phyloP scores from a whole-genome alignment of 2,329 filamentous ascomycete species.

The Monascus ruber region DNA sequence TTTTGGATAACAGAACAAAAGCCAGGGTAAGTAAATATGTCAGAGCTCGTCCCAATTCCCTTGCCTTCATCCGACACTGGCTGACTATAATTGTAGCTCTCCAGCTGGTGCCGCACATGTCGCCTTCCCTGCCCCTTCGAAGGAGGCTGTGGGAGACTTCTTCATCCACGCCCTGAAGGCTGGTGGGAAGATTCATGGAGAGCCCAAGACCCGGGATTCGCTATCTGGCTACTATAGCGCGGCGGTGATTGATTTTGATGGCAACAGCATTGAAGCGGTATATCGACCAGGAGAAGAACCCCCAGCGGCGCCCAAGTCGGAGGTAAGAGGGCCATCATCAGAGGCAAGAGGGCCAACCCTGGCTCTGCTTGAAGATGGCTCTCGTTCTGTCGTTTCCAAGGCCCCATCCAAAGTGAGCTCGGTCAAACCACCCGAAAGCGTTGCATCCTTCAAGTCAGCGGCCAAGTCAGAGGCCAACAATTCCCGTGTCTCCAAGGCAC shows the following conservation, averaged over 20 bases:
- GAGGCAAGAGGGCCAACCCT: slow-evolving; percentile 15
- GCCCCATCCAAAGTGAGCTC: slow-evolving; percentile 14
- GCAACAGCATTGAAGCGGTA: slow-evolving; percentile 72
- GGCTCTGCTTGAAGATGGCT: slow-evolving; percentile 23
- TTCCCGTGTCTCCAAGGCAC: slow-evolving; percentile 12
- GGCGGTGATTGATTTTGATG: slow-evolving; percentile 63
- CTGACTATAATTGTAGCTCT: slow-evolving; percentile 16
- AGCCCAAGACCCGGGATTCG: slow-evolving; percentile 43
- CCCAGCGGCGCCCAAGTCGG: slow-evolving; percentile 14
- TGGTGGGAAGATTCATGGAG: slow-evolving; percentile 47
- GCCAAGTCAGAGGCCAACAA: slow-evolving; percentile 11
- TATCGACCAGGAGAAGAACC: slow-evolving; percentile 33
- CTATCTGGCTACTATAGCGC: slow-evolving; percentile 50
- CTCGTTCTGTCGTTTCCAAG: slow-evolving; percentile 25
- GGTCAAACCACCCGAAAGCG: slow-evolving; percentile 16
- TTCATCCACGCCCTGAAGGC: slow-evolving; percentile 58
- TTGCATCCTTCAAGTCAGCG: slow-evolving; percentile 18
- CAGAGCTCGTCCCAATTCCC: no score
- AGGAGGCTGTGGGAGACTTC: slow-evolving; percentile 57
- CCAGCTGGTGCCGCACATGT: slow-evolving; percentile 49
- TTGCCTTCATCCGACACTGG: no score
- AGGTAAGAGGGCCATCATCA: slow-evolving; percentile 4
- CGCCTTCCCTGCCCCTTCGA: slow-evolving; percentile 57
- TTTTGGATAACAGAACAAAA: slow-evolving; percentile 55
- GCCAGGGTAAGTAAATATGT: slow-evolving; percentile 36